Base-by-base conservation (phyloP, 352 stramenopile species). In the Phytophthora pini region DNA sequence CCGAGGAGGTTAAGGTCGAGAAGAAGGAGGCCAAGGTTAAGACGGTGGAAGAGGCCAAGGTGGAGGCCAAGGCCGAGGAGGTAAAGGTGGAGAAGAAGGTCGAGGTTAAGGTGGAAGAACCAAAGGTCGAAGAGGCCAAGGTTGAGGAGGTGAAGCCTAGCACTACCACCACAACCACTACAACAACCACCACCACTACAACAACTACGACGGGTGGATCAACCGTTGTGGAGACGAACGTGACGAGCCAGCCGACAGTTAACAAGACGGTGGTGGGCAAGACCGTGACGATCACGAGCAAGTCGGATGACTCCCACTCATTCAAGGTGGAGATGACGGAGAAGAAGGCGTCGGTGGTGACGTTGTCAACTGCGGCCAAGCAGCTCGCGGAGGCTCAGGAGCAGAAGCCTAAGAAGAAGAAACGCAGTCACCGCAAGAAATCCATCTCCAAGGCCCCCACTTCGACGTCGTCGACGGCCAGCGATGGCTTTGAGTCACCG, bases 381-480 rank as follows among this genome's bases (percentile, higher is more conserved):
- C 36, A 75, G 9, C 54, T 70, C 55, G 55, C 13, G 22, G 50
- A 62, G 4, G 7, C 55, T 31, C 24, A 15, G 7, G 61, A 60
- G 41, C 27, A 70, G 34, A 77, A 73, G 57, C 32, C 56, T 22
- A 80, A 80, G 61, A 78, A 81, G 65, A 82, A 82, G 63, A 75
- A 77, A 56, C 70, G 61, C 47, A 73, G 50, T 34, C 9, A 58
- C 40, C 55, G 68, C 52, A 77, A 67, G 51, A 72, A 74, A 60
- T 59, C 52, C 20, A 56, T 70, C 17, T 49, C 46, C 11, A 58
- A 56, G 49, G 38, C 64, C 10, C 59, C 60, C n/a, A 27, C 40
- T 32, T 72, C 73, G 13, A 60, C 59, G 13, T 32, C 56, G 15
- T 65, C 70, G 36, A 68, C 68, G 1, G 43, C 48, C 2, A 75